Conservation (phyloP, 1,284 basidiomycete species). For the Moesziomyces aphidis region DNA sequence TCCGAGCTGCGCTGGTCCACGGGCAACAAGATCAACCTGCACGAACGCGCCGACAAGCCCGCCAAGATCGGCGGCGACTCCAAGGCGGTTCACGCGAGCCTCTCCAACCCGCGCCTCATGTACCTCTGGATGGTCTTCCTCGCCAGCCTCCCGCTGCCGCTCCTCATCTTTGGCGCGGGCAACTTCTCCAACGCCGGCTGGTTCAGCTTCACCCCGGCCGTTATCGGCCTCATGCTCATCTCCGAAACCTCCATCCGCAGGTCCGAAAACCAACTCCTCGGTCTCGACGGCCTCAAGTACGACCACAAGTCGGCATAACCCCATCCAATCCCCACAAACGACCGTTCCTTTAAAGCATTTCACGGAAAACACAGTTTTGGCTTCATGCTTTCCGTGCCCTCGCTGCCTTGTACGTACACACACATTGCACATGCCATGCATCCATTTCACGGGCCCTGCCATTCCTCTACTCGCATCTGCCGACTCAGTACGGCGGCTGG, state of each 20-base stretch:
- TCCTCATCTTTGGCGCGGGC: slow-evolving; percentile 66
- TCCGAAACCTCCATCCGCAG: slow-evolving; percentile 57
- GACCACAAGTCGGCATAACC: slow-evolving; percentile 62
- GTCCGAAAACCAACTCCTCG: slow-evolving; percentile 53
- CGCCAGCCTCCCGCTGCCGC: slow-evolving; percentile 52
- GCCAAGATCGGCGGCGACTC: slow-evolving; percentile 17
- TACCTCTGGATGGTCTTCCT: slow-evolving; percentile 62
- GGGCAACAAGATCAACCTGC: slow-evolving; percentile 25
- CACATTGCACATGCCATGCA: not conserved
- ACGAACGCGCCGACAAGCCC: slow-evolving; percentile 32
- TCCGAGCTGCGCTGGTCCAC: slow-evolving; percentile 56
- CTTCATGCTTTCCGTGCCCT: too few species aligned
- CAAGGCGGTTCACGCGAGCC: slow-evolving; percentile 25
- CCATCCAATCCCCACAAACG: not conserved
- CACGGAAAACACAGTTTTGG: not conserved
- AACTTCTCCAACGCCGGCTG: slow-evolving; percentile 63
- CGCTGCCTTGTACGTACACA: too few species aligned
- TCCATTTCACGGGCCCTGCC: not conserved
- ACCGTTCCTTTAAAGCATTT: not conserved
- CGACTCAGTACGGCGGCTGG: slow-evolving; percentile 21
- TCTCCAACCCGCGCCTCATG: slow-evolving; percentile 52
- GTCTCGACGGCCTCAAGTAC: slow-evolving; percentile 61
- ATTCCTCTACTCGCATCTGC: not conserved
- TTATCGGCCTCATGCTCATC: slow-evolving; percentile 39
- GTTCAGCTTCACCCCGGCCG: slow-evolving; percentile 60